Percentiles rank a stretch among this genome's conserved stretches.
Conservation (phyloP, 441 rosid genomes). For the Melastoma candidum region DNA sequence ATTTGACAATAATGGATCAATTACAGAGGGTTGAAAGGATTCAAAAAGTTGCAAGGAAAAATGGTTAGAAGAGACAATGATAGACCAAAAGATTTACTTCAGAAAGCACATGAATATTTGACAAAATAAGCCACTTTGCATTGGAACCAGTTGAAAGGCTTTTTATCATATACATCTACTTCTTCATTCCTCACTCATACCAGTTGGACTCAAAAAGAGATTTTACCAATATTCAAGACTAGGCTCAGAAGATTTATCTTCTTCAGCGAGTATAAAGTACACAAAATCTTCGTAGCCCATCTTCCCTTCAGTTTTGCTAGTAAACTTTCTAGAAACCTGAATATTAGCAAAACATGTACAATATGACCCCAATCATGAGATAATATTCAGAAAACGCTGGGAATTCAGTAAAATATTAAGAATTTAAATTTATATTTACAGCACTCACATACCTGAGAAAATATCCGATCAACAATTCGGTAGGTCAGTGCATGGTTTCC, state of each 20-base stretch:
- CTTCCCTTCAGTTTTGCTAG: slow-evolving; percentile 15
- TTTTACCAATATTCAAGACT: slow-evolving; percentile 16
- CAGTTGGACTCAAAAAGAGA: background rate
- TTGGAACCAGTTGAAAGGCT: too few species aligned
- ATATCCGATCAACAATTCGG: slow-evolving; percentile 16
- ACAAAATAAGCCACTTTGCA: too few species aligned
- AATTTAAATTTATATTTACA: background rate
- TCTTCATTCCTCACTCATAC: too few species aligned
- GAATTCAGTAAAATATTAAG: slow-evolving; percentile 1
- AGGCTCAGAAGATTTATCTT: slow-evolving; percentile 16
- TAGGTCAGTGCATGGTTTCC: slow-evolving; percentile 15
- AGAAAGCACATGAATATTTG: too few species aligned
- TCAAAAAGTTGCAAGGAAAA: too few species aligned
- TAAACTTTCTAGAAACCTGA: slow-evolving; percentile 14
- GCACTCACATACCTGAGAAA: slow-evolving; percentile 11
- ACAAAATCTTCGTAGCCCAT: slow-evolving; percentile 20
- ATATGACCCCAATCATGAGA: background rate
- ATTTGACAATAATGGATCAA: too few species aligned
- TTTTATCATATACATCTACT: too few species aligned
- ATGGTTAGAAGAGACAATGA: too few species aligned
- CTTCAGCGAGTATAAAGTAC: slow-evolving; percentile 16
- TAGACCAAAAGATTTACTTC: too few species aligned
- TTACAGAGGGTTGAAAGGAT: too few species aligned
- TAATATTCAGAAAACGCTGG: background rate
- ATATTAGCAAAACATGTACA: background rate